Evolutionary conservation across 805 yeast genomes (phyloP), one percentile per base, ranked within the genome.

Genomic region (Candida khao-thaluensis): DNA sequence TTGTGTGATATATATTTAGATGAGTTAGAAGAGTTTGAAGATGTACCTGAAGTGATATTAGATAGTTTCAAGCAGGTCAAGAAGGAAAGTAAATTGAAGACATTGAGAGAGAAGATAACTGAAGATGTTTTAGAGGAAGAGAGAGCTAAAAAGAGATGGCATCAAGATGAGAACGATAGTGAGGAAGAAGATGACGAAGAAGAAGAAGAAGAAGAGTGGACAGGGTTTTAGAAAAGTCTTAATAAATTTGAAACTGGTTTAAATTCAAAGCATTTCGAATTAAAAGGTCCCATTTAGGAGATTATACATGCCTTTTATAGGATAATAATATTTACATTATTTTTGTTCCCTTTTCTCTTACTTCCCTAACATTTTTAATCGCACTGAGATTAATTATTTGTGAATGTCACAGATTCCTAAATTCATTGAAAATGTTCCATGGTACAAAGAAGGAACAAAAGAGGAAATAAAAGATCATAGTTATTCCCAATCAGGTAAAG

Each of bases 1-100:
- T 61, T 91, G 28, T 72, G 85, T 44, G 98, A 93, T 62, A 79
- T 93, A 5, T 80, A 78, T 56, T 59, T 85, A 26, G 97, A 89
- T 50, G 99, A 91, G 62, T 63, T 91, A 43, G 95, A 85, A 53
- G 56, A 82, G 40, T 77, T 77, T 45, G 72, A 66, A 25, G 75
- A 69, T 6, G 69, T 71, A 27, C 73, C 69, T 1, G 54, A 56
- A 23, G 64, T 89, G 30, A 56, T 90, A 11, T 35, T 47, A 11
- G 60, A 60, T n/a, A 87, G 95, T 4, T 81, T 88, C 50, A 62
- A 62, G 22, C 67, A 60, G 2, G 65, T 89, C 38, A 65, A 69
- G 17, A 62, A 68, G 21, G 59, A 68, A n/a, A 69, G 74, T 3
- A 59, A 66, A 23, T 70, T 77, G 55, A 85, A 83, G 63, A 77